phyloP scores from a whole-genome alignment of 2,329 filamentous ascomycete species.

The Colletotrichum lupini region DNA sequence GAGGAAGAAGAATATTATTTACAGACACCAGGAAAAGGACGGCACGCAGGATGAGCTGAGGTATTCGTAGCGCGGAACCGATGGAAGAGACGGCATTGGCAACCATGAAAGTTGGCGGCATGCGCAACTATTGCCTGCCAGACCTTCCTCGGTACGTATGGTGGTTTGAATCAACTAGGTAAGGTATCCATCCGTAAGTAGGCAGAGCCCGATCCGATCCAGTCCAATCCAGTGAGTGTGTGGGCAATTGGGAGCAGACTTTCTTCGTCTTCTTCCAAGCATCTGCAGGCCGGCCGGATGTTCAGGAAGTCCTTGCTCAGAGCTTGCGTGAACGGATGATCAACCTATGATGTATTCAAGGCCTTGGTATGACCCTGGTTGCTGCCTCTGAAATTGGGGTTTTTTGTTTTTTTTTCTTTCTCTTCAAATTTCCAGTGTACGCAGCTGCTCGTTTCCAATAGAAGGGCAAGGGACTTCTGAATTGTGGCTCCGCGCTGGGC shows the following conservation, averaged over 20 bases:
- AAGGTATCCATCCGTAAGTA: too few species aligned
- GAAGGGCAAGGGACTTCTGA: neutral
- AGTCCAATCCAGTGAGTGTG: neutral
- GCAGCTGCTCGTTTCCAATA: neutral
- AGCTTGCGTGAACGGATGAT: slow-evolving; percentile 9
- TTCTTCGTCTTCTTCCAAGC: neutral
- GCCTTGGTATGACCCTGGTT: slow-evolving; percentile 21
- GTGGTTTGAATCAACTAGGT: neutral
- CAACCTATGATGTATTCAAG: slow-evolving; percentile 28
- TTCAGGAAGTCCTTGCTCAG: neutral
- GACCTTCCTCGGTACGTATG: neutral
- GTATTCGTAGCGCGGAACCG: neutral
- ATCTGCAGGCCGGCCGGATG: neutral
- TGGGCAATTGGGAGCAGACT: neutral
- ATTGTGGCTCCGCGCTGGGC: slow-evolving; percentile 4
- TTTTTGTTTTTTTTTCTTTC: neutral
- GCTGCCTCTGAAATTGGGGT: neutral
- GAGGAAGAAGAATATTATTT: neutral
- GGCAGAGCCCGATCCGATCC: neutral
- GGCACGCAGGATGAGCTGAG: neutral
- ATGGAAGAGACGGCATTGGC: slow-evolving; percentile 7
- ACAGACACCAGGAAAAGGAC: neutral
- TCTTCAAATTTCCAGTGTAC: neutral
- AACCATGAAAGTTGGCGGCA: slow-evolving; percentile 2
- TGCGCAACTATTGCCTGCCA: neutral